A percentile compares a stretch with the other conserved stretches of the same genome.
These are phyloP conservation scores for Aspergillus sojae DNA, from an alignment of 2,329 filamentous ascomycete species.

Conservation along the genomic window DNA sequence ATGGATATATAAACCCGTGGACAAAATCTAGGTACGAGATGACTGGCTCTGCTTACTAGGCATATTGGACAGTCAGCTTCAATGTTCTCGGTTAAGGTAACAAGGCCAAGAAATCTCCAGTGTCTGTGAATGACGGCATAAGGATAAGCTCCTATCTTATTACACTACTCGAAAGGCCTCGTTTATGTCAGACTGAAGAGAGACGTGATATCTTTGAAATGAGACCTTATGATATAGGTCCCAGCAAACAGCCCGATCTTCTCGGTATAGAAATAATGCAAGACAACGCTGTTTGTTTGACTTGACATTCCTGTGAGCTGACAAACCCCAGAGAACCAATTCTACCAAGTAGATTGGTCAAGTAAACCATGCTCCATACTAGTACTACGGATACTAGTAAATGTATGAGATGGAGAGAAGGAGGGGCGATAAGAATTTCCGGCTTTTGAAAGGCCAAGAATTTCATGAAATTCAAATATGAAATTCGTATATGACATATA, in stretches of 20 bases:
- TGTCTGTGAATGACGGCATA: neutral
- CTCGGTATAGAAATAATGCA: no score
- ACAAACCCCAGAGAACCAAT: no score
- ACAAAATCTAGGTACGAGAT: neutral
- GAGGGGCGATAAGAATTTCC: neutral
- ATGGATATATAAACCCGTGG: neutral
- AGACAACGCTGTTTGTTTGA: no score
- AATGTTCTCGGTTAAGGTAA: neutral
- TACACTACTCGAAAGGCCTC: neutral
- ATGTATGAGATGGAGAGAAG: no score
- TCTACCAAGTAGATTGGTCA: no score
- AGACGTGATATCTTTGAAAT: no score
- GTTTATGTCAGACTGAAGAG: neutral
- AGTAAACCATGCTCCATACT: no score
- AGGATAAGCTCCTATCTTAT: neutral
- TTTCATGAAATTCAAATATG: neutral
- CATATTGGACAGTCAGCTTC: neutral
- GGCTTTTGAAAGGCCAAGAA: neutral
- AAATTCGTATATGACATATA: no score
- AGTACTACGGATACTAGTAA: no score
- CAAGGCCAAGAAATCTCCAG: neutral
- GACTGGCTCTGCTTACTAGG: neutral
- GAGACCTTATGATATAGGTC: no score
- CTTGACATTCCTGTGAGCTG: no score
- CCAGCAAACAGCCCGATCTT: no score